Evolutionary conservation across 495 filamentous ascomycete species (phyloP), one percentile per base, ranked within the genome.

Genomic region (Aspergillus incahuasiensis): DNA sequence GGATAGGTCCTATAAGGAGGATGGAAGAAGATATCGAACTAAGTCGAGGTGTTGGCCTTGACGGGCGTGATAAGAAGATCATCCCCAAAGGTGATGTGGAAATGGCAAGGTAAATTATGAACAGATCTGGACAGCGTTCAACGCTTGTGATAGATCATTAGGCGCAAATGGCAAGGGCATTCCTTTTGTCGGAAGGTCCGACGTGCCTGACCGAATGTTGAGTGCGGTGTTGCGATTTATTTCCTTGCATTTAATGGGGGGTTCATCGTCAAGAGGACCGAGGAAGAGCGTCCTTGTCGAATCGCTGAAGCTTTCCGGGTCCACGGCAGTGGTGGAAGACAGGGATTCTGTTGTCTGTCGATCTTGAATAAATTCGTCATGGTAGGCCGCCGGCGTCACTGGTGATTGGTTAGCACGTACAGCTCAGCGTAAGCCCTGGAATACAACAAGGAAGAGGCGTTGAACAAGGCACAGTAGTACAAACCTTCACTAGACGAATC

Each of bases 91-190:
- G 51, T 22, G 21, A 4, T 15, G 13, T 19, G 34, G 40, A 39
- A 50, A 25, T 13, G 43, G 7, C 25, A 41, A 22, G 25, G 43
- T 32, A 32, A 45, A 49, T 56, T 63, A 74, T 6, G 61, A 61
- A 61, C 62, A 74, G 58, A 75, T 62, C 57, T 72, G 73, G 55
- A 77, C 66, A 45, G 70, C 69, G 60, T 65, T 65, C 67, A 78
- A 68, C 53, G 74, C 74, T 43, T 70, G 68, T 24, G 65, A 62
- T 60, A 78, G 59, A 55, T 76, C 71, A n/a, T 75, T 67, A 0
- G 74, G 71, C 7, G 68, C 48, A 51, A 78, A 76, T 6, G 74
- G 66, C 25, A 68, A 57, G 6, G 58, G 61, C 22, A 62, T 67
- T n/a, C 61, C 63, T 24, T 67, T 66, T 39, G 66, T 63, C 19